Evolutionary conservation across 805 yeast species (phyloP), one percentile per base, ranked within the genome.

Genomic region (Kodamaea neixiangensis): DNA sequence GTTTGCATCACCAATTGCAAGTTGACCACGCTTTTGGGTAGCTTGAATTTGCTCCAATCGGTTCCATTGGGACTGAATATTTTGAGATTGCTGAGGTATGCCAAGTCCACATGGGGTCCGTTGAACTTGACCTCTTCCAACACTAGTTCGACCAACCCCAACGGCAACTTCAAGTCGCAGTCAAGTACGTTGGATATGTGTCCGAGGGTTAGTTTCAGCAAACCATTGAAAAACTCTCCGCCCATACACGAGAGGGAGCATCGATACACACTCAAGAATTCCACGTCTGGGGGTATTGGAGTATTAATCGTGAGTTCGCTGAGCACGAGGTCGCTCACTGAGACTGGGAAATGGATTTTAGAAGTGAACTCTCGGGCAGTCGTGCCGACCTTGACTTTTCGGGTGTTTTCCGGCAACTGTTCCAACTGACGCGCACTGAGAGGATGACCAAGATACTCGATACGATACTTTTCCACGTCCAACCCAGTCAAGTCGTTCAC

Each of bases 171-270:
- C 34, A 22, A 21, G 19, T 21, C 19, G 34, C 34, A 41, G 33
- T 21, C 44, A 21, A 41, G 34, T 2, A 22, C 34, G 10, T 22
- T 22, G 6, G 44, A 41, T 14, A 29, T 41, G 18, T 22, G 34
- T 20, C 34, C 33, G 14, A 41, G 22, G 44, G 34, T 41, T 21
- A 41, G 44, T 41, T 41, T 41, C 34, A 41, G 44, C n/a, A 41
- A 20, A 4, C 33, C 33, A 22, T 11, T 22, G 34, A 41, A 41
- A 5, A 22, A 21, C 14, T 22, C 19, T 6, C 22, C 44, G 7
- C 44, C 44, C 15, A 21, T 15, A 9, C n/a, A 37, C 13, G 41
- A 17, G n/a, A 37, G 19, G 5, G 41, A 15, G 13, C 41, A 37
- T 19, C 41, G 3, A 14, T 21, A 22, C 7, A 41, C 34, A 21